Evolutionary conservation across 495 filamentous ascomycete genomes (phyloP).

Genomic region (Penicillium pancosmium): DNA sequence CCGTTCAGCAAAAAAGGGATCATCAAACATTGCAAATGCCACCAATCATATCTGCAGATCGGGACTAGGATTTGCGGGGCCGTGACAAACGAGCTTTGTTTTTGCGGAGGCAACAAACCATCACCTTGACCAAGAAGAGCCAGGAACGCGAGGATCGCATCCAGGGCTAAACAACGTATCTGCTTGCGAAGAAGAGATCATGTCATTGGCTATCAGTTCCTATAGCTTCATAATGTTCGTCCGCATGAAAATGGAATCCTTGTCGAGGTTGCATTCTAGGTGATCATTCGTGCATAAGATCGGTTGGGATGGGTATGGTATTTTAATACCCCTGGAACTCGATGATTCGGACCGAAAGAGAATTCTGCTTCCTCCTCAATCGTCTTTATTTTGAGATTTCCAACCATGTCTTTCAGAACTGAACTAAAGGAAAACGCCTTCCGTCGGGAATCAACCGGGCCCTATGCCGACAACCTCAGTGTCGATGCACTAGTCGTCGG

Average conservation of each 20-base stretch:
- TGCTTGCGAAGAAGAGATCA: not conserved
- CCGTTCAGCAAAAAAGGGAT: not conserved
- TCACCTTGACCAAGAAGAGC: not conserved
- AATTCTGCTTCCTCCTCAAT: not conserved
- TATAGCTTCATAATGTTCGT: not conserved
- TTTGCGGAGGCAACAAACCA: not conserved
- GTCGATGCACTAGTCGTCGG: conserved; percentile 56
- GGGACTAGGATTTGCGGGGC: not conserved
- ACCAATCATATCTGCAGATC: not conserved
- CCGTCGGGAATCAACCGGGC: conserved; percentile 6
- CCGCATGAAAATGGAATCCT: not conserved
- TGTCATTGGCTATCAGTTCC: not conserved
- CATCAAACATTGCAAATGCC: not conserved
- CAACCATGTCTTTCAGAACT: conserved; percentile 1
- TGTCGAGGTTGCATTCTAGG: not conserved
- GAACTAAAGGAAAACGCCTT: conserved; percentile 1
- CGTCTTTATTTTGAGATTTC: not conserved
- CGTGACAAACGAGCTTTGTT: not conserved
- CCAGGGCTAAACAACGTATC: too few species aligned
- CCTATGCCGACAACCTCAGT: conserved; percentile 30
- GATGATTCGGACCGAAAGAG: not conserved
- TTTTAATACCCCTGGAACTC: not conserved
- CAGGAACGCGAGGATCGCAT: too few species aligned
- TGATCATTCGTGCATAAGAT: not conserved
- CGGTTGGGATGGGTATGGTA: not conserved